Evolutionary conservation across 2,329 filamentous ascomycete species (phyloP).

Genomic region (Lachnellula subtilissima): DNA sequence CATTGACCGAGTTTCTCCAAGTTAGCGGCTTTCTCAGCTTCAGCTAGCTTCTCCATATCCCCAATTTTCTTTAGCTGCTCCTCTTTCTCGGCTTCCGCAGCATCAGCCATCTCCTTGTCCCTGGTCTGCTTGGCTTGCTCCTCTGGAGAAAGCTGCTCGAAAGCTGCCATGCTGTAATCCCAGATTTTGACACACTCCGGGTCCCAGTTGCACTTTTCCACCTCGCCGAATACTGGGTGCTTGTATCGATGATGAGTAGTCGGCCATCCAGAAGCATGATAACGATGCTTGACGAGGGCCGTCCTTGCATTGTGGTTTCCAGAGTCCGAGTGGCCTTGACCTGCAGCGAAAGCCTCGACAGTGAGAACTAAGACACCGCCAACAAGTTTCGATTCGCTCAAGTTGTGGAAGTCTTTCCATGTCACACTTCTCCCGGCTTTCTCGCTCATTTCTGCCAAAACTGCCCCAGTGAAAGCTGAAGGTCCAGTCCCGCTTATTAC

Average conservation of each 20-base stretch:
- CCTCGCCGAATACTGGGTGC: constrained; percentile 65
- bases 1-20: neutral
- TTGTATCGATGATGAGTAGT: constrained; percentile 59
- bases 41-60: neutral
- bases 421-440: constrained; percentile 42
- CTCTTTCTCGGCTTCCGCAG: neutral
- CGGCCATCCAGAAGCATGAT: constrained; percentile 70
- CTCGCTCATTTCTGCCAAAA: constrained; percentile 59
- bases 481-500: constrained; percentile 70
- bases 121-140: constrained; percentile 47
- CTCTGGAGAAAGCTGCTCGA: constrained; percentile 52
- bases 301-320: constrained; percentile 63
- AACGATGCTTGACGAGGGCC: constrained; percentile 69
- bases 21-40: neutral
- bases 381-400: constrained; percentile 61
- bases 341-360: constrained; percentile 68
- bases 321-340: constrained; percentile 68
- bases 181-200: constrained; percentile 58
- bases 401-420: constrained; percentile 62
- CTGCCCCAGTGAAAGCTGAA: constrained; percentile 62
- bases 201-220: constrained; percentile 68
- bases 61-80: neutral
- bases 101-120: constrained; percentile 21
- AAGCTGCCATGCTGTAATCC: constrained; percentile 60
- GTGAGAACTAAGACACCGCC: constrained; percentile 62